Conservation (phyloP, 495 filamentous ascomycete species). For the Daldinia vernicosa region DNA sequence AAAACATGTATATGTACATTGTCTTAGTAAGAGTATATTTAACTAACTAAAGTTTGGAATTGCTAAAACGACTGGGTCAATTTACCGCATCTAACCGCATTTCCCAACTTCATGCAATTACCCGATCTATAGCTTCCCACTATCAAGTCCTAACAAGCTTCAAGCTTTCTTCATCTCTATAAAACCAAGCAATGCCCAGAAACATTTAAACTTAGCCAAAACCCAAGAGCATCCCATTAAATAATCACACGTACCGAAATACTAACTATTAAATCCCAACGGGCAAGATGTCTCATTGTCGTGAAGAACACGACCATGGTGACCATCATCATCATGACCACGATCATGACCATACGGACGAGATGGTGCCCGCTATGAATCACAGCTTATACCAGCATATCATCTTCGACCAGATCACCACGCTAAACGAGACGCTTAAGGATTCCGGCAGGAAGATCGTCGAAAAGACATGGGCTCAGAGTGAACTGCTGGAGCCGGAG, state of each 20-base stretch:
- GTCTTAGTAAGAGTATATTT: no score
- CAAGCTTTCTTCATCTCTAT: conserved; percentile 9
- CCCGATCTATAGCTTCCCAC: conserved; percentile 5
- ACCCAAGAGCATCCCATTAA: background rate
- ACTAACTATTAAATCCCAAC: background rate
- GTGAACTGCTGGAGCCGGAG: conserved; percentile 74
- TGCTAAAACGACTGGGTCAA: background rate
- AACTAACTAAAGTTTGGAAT: no score
- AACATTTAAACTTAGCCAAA: background rate
- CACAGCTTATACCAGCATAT: conserved; percentile 90
- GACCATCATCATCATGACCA: conserved; percentile 37
- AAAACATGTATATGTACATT: no score
- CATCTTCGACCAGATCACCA: conserved; percentile 83
- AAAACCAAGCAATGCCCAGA: background rate
- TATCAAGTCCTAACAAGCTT: conserved; percentile 12
- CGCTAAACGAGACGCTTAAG: conserved; percentile 78
- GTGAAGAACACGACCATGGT: conserved; percentile 52
- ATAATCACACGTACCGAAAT: background rate
- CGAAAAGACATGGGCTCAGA: conserved; percentile 89
- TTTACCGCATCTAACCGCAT: conserved; percentile 32
- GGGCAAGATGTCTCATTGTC: conserved; percentile 57
- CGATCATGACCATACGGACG: conserved; percentile 84
- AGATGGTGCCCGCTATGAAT: conserved; percentile 88
- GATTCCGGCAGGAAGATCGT: conserved; percentile 77
- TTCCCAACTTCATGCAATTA: conserved; percentile 31